phyloP scores from a whole-genome alignment of 495 filamentous ascomycete species.

The Xylaria longipes region DNA sequence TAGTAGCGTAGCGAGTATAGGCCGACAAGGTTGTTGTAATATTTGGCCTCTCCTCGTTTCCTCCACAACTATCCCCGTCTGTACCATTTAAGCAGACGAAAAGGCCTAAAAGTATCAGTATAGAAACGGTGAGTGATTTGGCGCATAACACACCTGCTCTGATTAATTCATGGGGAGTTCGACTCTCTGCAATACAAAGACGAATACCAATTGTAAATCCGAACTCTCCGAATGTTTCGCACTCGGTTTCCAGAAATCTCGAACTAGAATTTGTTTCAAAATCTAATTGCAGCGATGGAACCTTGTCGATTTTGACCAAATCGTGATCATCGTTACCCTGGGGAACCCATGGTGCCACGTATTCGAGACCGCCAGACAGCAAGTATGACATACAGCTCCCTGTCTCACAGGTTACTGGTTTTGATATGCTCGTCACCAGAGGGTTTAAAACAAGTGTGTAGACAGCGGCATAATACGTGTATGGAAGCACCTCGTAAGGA shows the following conservation, averaged over 20 bases:
- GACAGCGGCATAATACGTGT: background rate
- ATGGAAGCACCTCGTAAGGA: background rate
- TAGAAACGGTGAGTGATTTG: background rate
- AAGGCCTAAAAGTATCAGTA: background rate
- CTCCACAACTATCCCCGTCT: background rate
- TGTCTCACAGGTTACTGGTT: background rate
- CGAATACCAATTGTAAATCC: background rate
- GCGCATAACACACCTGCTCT: background rate
- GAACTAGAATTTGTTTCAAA: background rate
- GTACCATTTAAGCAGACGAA: slow-evolving; percentile 26
- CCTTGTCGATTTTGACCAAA: background rate
- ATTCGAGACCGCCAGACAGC: background rate
- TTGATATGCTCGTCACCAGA: background rate
- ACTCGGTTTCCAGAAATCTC: background rate
- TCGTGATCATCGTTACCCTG: background rate
- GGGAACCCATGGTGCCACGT: background rate
- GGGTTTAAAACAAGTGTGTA: background rate
- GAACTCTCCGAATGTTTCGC: background rate
- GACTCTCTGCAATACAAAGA: background rate
- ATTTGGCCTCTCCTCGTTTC: slow-evolving; percentile 9
- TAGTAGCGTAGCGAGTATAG: slow-evolving; percentile 15
- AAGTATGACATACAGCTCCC: background rate
- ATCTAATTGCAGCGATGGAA: background rate
- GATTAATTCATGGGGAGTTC: background rate
- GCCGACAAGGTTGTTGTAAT: slow-evolving; percentile 26